These are phyloP conservation scores for Deinandra increscens DNA, from an alignment of 129 eudicot genomes.

Conservation along the genomic window DNA sequence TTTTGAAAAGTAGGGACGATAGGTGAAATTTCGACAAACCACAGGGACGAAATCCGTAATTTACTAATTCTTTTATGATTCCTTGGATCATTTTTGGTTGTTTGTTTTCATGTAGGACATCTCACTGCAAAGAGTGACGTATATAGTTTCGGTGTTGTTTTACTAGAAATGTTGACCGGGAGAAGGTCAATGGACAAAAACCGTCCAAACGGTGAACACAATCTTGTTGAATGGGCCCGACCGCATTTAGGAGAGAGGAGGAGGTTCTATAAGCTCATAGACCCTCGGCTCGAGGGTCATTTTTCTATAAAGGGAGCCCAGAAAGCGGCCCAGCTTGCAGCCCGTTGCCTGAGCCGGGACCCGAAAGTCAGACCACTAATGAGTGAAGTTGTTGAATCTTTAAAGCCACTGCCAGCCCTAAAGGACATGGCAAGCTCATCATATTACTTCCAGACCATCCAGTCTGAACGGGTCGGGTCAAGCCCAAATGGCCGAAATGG, in stretches of 20 bases:
- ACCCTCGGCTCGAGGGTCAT: slow-evolving; percentile 42
- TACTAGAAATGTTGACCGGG: slow-evolving; percentile 56
- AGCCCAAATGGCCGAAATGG: slow-evolving; percentile 58
- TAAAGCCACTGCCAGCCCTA: slow-evolving; percentile 46
- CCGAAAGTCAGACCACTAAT: slow-evolving; percentile 36
- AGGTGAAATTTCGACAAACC: too few relatives aligned
- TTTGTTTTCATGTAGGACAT: slow-evolving; percentile 34
- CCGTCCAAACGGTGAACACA: slow-evolving; percentile 60
- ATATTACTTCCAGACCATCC: slow-evolving; percentile 47
- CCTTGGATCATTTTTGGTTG: neutral
- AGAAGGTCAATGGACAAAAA: slow-evolving; percentile 62
- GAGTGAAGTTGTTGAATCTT: slow-evolving; percentile 40
- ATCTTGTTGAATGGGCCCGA: slow-evolving; percentile 50
- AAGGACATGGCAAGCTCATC: slow-evolving; percentile 70
- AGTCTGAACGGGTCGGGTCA: slow-evolving; percentile 48
- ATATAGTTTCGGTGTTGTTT: slow-evolving; percentile 62
- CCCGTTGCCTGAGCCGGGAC: slow-evolving; percentile 40
- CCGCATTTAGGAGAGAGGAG: slow-evolving; percentile 49
- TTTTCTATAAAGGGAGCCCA: slow-evolving; percentile 43
- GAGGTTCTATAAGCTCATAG: slow-evolving; percentile 35
- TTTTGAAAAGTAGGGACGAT: too few relatives aligned
- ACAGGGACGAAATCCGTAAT: too few relatives aligned
- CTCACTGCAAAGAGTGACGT: slow-evolving; percentile 61
- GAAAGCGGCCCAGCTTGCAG: slow-evolving; percentile 36
- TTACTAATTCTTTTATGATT: neutral